These are phyloP conservation scores for Pyrenopolyporus hunteri DNA, from an alignment of 495 filamentous ascomycete genomes.

Conservation along the genomic window DNA sequence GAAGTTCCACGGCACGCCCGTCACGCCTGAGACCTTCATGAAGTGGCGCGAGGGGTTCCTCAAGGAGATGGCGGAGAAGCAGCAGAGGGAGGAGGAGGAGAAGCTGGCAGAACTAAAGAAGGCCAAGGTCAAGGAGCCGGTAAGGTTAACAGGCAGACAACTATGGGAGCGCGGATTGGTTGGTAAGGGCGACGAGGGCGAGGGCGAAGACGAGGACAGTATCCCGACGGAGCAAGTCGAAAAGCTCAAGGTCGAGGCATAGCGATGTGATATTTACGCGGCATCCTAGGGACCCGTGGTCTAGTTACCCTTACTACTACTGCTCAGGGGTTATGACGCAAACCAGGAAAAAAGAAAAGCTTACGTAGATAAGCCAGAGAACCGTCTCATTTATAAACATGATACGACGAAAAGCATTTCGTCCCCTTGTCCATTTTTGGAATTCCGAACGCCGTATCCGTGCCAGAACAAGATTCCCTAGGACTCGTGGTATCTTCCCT, in stretches of 20 bases:
- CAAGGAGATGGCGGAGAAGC: constrained; percentile 76
- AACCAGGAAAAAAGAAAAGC: constrained; percentile 11
- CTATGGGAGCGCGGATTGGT: constrained; percentile 84
- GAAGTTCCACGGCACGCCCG: constrained; percentile 91
- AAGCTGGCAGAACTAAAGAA: constrained; percentile 77
- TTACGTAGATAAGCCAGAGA: constrained; percentile 9
- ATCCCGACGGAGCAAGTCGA: constrained; percentile 63
- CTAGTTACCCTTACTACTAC: constrained; percentile 25
- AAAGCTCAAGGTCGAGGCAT: constrained; percentile 66
- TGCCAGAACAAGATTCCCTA: constrained; percentile 29
- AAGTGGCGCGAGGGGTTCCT: constrained; percentile 81
- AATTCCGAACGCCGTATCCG: constrained; percentile 37
- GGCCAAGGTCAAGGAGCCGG: constrained; percentile 67
- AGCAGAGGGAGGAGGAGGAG: constrained; percentile 67
- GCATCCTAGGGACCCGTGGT: neutral
- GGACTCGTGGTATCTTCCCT: constrained; percentile 37
- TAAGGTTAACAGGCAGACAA: constrained; percentile 76
- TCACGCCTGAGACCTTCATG: constrained; percentile 82
- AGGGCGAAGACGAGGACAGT: constrained; percentile 65
- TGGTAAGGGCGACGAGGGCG: constrained; percentile 76
- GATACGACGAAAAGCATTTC: constrained; percentile 4
- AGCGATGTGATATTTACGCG: neutral
- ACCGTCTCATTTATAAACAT: constrained; percentile 15
- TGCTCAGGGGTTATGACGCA: constrained; percentile 39
- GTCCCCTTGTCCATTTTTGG: constrained; percentile 33